Base-by-base conservation (phyloP, 768 basidiomycete species). In the Boletus huronensis region DNA sequence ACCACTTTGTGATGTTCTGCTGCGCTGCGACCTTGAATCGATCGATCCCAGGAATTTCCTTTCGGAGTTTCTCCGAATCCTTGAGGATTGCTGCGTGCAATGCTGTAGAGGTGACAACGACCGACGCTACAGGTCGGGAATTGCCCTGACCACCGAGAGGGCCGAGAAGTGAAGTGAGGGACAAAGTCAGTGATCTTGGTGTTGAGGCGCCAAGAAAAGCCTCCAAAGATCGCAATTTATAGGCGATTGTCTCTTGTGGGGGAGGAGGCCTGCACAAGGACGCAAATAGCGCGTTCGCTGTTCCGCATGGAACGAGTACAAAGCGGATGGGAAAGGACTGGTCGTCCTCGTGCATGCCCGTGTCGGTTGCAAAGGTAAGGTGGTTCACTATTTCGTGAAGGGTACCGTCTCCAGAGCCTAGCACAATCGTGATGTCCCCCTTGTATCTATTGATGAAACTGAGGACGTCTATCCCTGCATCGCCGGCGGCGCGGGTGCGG, bases 361-460 rank as follows among this genome's bases (percentile, higher is more conserved):
- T 65, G 38, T 64, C 48, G 17, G 58, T 34, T 17, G 62, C 59
- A 23, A 65, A 64, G 35, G 53, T 38, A 32, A 91, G 65, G 11
- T 77, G 77, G 57, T 87, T 88, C 65, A 94, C 77, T 58, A 96
- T 81, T 62, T 98, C 94, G 68, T 96, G 91, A 36, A 93, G 75
- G 1, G 94, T 97, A 17, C 95, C 95, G 70, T 98, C 95, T 8
- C 95, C 95, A 5, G 94, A 93, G 16, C 80, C 82, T 25, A 93
- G 74, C 48, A 89, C 65, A 44, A 89, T 65, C 0, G 78, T 78
- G 48, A 80, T 54, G 44, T 56, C 59, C 26, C 65, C 72, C 8
- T 66, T 52, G 51, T 63, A 56, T 40, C 61, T 57, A 10, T 71
- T 53, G 46, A 87, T 62, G 57, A 79, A 73, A 6, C 75, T 63